These are phyloP conservation scores for Multifurca ochricompacta DNA, from an alignment of 768 basidiomycete species.

Conservation along the genomic window DNA sequence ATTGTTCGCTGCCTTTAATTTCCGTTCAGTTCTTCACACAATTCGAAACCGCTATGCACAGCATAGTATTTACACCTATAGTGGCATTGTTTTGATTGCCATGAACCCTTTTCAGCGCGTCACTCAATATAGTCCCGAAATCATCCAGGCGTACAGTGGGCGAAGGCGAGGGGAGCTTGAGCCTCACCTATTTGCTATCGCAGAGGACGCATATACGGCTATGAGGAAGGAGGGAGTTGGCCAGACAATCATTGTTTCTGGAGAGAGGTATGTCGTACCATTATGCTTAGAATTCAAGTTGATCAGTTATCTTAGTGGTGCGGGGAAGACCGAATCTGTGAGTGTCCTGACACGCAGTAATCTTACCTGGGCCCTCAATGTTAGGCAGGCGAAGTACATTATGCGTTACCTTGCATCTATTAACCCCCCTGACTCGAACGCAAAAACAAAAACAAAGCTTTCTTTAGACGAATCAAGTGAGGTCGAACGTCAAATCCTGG, in stretches of 20 bases:
- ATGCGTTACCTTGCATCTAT: slow-evolving; percentile 99
- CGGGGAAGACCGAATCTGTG: slow-evolving; percentile 97
- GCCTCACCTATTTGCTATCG: slow-evolving; percentile 97
- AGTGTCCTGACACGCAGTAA: slow-evolving; percentile 23
- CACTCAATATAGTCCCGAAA: slow-evolving; percentile 92
- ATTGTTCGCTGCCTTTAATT: neutral
- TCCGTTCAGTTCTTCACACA: slow-evolving; percentile 75
- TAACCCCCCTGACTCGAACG: slow-evolving; percentile 64
- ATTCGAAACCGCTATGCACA: slow-evolving; percentile 95
- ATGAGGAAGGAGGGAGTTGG: slow-evolving; percentile 93
- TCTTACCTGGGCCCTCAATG: slow-evolving; percentile 4
- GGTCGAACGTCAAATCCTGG: slow-evolving; percentile 94
- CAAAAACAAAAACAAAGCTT: slow-evolving; percentile 59
- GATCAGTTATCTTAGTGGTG: slow-evolving; percentile 57
- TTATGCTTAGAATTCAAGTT: slow-evolving; percentile 16
- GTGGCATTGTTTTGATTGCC: slow-evolving; percentile 96
- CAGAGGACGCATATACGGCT: slow-evolving; percentile 96
- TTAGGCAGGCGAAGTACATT: slow-evolving; percentile 84
- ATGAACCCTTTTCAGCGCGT: slow-evolving; percentile 98
- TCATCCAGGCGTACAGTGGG: slow-evolving; percentile 95
- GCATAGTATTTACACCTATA: slow-evolving; percentile 98
- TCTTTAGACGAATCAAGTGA: slow-evolving; percentile 85
- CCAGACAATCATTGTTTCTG: slow-evolving; percentile 98
- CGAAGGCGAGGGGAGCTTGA: slow-evolving; percentile 90
- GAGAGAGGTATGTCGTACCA: slow-evolving; percentile 67